Conservation (phyloP, 106 monocot genomes). For the Allium sativum region DNA sequence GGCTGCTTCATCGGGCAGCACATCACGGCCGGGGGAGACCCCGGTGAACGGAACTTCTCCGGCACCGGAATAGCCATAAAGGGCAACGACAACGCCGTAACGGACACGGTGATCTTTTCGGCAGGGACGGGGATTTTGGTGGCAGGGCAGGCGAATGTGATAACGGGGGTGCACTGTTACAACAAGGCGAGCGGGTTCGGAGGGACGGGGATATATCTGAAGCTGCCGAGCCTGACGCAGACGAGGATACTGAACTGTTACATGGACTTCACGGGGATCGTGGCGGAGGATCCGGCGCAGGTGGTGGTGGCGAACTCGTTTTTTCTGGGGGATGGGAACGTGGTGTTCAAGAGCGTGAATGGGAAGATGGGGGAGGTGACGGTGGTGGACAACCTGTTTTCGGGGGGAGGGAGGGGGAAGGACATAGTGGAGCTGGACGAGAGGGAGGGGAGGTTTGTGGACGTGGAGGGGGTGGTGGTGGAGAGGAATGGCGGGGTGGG, state of each 20-base stretch:
- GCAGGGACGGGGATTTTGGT: constrained; percentile 31
- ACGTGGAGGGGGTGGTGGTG: constrained; percentile 34
- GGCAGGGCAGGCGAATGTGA: constrained; percentile 41
- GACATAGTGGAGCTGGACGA: constrained; percentile 23
- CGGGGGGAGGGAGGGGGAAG: constrained; percentile 7
- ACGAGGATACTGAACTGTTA: constrained; percentile 44
- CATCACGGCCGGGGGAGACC: constrained; percentile 34
- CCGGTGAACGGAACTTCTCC: constrained; percentile 24
- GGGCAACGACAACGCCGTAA: constrained; percentile 46
- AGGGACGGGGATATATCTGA: constrained; percentile 38
- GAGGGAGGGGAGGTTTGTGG: constrained; percentile 8
- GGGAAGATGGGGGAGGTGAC: constrained; percentile 19
- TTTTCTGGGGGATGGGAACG: constrained; percentile 36
- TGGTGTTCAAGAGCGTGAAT: constrained; percentile 34
- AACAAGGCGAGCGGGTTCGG: constrained; percentile 46
- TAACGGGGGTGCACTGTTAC: constrained; percentile 50
- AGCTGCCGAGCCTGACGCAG: constrained; percentile 18
- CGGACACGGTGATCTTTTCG: constrained; percentile 53
- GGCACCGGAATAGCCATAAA: constrained; percentile 30
- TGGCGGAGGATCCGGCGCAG: constrained; percentile 40
- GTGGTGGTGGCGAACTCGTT: constrained; percentile 25
- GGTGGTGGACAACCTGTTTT: constrained; percentile 48
- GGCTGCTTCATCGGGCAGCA: constrained; percentile 37
- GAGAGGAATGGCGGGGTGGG: constrained; percentile 17
- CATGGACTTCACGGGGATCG: constrained; percentile 40